Evolutionary conservation across 331 rosid genomes (phyloP), one percentile per base, ranked within the genome.

Genomic region (Arachis monticola): DNA sequence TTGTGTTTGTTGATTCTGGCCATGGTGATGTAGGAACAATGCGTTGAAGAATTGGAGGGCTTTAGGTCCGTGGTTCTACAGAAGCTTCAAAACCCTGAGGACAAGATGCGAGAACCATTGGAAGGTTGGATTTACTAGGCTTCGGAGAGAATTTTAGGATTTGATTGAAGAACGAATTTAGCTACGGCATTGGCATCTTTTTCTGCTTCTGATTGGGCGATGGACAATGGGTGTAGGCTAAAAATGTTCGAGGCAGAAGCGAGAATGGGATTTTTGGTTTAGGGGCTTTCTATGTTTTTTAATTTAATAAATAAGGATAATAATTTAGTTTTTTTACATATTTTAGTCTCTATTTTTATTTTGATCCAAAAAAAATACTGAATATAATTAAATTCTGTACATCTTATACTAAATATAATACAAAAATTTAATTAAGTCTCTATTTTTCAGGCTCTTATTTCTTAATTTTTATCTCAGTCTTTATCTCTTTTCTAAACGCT

Each of bases 1-100:
- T 17, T 17, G 22, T 17, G 22, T 17, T 17, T 17, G 22, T 17
- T 17, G 22, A 17, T 17, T 17, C 22, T 17, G 22, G 22, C 22
- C 22, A 17, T 17, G 22, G 22, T 17, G 22, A 17, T 17, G 22
- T 17, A 17, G 81, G 30, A 77, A 88, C 0, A 94, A 87, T 65
- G 67, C 65, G 60, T 83, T 85, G 89, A 94, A 94, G 82, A 94
- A 90, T 41, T 85, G 83, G 7, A 92, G 79, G 40, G 97, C 93
- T 72, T 92, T 94, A 64, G 97, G 97, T 9, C 96, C 96, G 44
- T 92, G 91, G 77, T 90, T 88, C 96, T 97, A 94, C 5, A 92
- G 89, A 46, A 85, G 91, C 68, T 94, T 94, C 42, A 92, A 80
- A 75, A 83, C 81, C 60, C 66, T 70, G 88, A 90, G 22, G 22